Percentiles rank a stretch among this genome's conserved stretches.
Evolutionary conservation across 129 eudicot species (phyloP).

Genomic region (Centella asiatica): DNA sequence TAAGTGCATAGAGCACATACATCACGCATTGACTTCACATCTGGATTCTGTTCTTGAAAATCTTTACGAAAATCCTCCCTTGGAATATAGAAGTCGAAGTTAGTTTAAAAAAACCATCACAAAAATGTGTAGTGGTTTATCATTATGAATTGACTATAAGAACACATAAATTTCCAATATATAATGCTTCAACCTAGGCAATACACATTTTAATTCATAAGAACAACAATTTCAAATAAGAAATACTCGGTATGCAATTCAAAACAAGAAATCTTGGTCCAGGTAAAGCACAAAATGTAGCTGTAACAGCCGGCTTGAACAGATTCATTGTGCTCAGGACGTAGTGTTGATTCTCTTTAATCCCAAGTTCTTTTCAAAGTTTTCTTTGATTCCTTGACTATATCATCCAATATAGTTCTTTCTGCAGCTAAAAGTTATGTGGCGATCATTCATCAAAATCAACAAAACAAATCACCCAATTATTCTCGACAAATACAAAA

Average conservation of each 20-base stretch:
- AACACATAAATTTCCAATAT: not conserved
- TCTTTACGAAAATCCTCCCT: conserved; percentile 97
- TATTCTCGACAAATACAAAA: too few species aligned
- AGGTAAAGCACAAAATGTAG: not conserved
- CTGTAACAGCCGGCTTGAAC: not conserved
- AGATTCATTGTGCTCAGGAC: too few species aligned
- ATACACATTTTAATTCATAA: not conserved
- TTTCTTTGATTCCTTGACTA: not conserved
- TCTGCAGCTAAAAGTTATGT: too few species aligned
- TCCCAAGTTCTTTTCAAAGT: too few species aligned
- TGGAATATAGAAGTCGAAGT: not conserved
- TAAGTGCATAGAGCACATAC: conserved; percentile 29
- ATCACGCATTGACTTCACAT: conserved; percentile 77
- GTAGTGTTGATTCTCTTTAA: too few species aligned
- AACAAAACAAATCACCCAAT: not conserved
- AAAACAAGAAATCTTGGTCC: not conserved
- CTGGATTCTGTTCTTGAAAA: conserved; percentile 74
- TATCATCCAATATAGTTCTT: too few species aligned
- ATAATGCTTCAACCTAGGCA: not conserved
- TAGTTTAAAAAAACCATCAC: conserved; percentile 1
- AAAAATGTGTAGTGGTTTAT: not conserved
- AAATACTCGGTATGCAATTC: not conserved
- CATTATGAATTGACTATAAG: not conserved
- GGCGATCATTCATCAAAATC: not conserved
- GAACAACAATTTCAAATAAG: not conserved